Base-by-base conservation (phyloP, 495 filamentous ascomycete genomes). In the Staphylotrichum tortipilum region DNA sequence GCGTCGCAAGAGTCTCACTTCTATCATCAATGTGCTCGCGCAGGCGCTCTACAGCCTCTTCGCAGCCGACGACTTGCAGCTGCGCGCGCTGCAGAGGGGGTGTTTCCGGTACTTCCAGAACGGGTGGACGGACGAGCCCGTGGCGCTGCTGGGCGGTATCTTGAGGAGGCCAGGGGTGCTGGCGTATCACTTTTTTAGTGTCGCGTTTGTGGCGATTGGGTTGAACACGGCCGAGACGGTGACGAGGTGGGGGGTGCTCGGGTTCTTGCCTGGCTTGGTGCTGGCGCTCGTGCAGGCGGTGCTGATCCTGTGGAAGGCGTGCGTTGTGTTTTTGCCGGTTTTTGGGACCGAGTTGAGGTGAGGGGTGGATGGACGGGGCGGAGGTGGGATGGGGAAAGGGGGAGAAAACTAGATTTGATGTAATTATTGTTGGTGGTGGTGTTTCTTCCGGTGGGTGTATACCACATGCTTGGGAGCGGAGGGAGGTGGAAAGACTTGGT, bases 11-110 rank as follows among this genome's bases (percentile, higher is more conserved):
- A 62, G 71, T 33, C 73, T 88, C 11, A 86, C 88, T 0, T 79
- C 80, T 29, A 88, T 95, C 47, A 91, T 98, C 74, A 98, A 98
- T 65, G 94, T 96, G 50, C 81, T 98, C 1, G 90, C 94, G 0
- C 85, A 89, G 71, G 89, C 92, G 0, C 77, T 98, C 2, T 97
- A 98, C 68, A 67, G 72, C 21, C 77, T 97, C 1, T 98, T 98
- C 66, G 87, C 94, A 11, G 92, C 94, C 34, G 73, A 91, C 62
- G 86, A 90, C 65, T 56, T 69, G 34, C 76, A 88, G 51, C 83
- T 98, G 31, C 76, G 76, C 51, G 82, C 84, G 28, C 82, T 97
- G 26, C 89, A 95, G 70, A 79, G 75, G 43, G 92, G 92, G 39
- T 97, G 94, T 71, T 97, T 97, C 74, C 72, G 75, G 36, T 98